phyloP scores from a whole-genome alignment of 331 rosid genomes.

The Arachis monticola region DNA sequence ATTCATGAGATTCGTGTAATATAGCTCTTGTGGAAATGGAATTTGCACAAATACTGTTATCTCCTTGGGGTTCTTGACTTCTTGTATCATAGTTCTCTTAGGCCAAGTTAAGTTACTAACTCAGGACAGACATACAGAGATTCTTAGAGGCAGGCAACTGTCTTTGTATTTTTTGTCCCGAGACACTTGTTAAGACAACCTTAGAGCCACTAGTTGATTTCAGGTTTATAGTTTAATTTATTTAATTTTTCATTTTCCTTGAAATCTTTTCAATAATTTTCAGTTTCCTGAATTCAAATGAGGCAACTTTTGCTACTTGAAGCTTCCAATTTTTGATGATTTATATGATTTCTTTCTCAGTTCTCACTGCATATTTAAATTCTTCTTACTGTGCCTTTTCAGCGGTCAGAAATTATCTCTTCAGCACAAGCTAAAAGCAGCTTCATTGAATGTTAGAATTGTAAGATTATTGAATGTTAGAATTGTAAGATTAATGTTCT shows the following conservation, averaged over 20 bases:
- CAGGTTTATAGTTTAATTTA: constrained; percentile 29
- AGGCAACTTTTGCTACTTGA: constrained; percentile 15
- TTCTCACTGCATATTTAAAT: neutral
- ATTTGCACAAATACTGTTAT: constrained; percentile 29
- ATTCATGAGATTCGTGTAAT: constrained; percentile 32
- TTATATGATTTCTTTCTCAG: neutral
- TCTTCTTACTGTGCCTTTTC: neutral
- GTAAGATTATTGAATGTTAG: neutral
- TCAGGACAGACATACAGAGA: too few species aligned
- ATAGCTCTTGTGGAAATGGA: constrained; percentile 40
- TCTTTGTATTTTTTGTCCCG: too few species aligned
- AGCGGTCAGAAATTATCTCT: neutral
- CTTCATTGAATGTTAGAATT: neutral
- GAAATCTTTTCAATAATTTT: constrained; percentile 14
- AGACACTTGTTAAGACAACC: too few species aligned
- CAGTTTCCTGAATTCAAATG: constrained; percentile 12
- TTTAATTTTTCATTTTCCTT: constrained; percentile 15
- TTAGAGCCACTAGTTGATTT: constrained; percentile 29
- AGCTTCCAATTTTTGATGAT: constrained; percentile 5
- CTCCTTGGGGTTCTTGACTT: constrained; percentile 35
- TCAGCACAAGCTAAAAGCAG: neutral
- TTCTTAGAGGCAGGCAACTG: too few species aligned
- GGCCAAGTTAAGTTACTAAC: too few species aligned
- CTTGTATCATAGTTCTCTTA: constrained; percentile 30
- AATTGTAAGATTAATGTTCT: neutral